phyloP scores from a whole-genome alignment of 345 rosid species.

The Turnera subulata region DNA sequence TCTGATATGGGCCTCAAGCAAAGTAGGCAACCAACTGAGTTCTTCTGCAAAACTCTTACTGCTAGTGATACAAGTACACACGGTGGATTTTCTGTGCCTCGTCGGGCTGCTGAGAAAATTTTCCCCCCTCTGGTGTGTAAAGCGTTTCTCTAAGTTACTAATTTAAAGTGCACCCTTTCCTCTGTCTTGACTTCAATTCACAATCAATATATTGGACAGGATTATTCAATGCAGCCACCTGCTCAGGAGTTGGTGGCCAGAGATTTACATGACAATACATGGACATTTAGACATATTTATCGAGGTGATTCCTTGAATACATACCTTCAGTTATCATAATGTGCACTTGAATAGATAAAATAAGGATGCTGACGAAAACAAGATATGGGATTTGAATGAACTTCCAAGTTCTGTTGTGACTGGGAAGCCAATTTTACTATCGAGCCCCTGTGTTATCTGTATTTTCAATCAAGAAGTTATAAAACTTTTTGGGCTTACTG shows the following conservation, averaged over 20 bases:
- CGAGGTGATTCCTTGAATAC: slow-evolving; percentile 36
- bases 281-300: slow-evolving; percentile 63
- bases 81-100: slow-evolving; percentile 97
- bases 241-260: slow-evolving; percentile 53
- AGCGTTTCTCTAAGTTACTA: neutral
- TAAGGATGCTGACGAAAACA: neutral
- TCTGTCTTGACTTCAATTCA: slow-evolving; percentile 9
- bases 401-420: neutral
- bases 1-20: slow-evolving; percentile 82
- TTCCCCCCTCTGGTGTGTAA: slow-evolving; percentile 80
- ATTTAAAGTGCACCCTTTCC: slow-evolving; percentile 5
- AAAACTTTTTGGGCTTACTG: too few species aligned
- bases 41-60: slow-evolving; percentile 95
- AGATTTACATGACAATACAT: slow-evolving; percentile 48
- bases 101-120: slow-evolving; percentile 95
- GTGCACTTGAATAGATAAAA: neutral
- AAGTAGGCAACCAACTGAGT: slow-evolving; percentile 79
- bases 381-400: neutral
- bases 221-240: slow-evolving; percentile 59
- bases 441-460: too few species aligned
- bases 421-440: neutral
- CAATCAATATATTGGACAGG: slow-evolving; percentile 31
- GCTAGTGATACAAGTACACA: slow-evolving; percentile 98
- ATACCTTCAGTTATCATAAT: neutral
- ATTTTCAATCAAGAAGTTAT: too few species aligned